Percentiles rank a stretch among this genome's conserved stretches.
phyloP scores from a whole-genome alignment of 371 early-diverging fungal species.

The Rhizomucor pusillus region DNA sequence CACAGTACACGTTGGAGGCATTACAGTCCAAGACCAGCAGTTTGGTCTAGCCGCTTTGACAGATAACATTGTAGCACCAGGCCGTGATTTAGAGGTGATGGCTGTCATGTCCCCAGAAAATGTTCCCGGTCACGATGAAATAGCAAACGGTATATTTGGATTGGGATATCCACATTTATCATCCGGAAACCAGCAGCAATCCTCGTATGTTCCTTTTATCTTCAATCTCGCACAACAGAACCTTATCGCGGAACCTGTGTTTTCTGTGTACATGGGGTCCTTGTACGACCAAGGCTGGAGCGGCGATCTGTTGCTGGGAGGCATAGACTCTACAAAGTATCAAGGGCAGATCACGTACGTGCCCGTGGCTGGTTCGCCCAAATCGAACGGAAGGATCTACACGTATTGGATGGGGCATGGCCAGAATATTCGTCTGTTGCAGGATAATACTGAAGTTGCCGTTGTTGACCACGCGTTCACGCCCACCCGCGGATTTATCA shows the following conservation, averaged over 20 bases:
- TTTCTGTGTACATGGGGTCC: conserved; percentile 32
- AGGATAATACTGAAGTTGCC: neutral
- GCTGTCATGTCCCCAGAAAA: neutral
- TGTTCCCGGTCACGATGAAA: conserved; percentile 12
- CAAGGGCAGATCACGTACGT: conserved; percentile 10
- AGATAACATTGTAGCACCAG: conserved; percentile 47
- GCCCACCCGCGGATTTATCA: conserved; percentile 22
- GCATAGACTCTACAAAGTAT: conserved; percentile 36
- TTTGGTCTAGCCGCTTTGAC: conserved; percentile 52
- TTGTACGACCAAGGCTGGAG: conserved; percentile 11
- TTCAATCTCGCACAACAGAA: conserved; percentile 29
- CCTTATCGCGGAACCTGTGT: conserved; percentile 33
- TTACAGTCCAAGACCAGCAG: conserved; percentile 46
- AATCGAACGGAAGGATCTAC: conserved; percentile 2
- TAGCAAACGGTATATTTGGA: conserved; percentile 31
- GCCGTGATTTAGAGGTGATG: conserved; percentile 17
- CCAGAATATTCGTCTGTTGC: conserved; percentile 10
- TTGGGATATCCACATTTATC: conserved; percentile 29
- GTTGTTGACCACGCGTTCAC: neutral
- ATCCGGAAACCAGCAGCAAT: conserved; percentile 13
- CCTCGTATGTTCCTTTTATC: conserved; percentile 23
- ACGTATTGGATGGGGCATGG: conserved; percentile 26
- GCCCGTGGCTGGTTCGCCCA: conserved; percentile 6
- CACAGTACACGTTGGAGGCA: conserved; percentile 42
- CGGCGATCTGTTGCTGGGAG: conserved; percentile 60